Conservation (phyloP, 805 yeast species). For the Pichia pseudocactophila region DNA sequence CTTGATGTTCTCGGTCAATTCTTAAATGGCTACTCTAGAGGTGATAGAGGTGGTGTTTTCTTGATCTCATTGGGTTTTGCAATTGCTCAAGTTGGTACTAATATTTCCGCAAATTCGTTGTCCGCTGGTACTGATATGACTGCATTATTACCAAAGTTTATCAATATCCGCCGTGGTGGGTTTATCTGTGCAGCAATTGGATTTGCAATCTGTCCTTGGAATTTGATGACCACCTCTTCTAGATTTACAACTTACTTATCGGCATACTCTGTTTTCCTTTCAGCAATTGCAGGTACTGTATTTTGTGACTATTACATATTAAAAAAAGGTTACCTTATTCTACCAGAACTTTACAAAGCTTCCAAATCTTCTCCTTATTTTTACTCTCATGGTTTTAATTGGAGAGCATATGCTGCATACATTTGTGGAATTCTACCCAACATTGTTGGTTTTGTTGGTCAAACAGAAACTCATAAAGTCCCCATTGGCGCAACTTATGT, state of each 20-base stretch:
- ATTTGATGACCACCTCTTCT: conserved; percentile 57
- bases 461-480: conserved; percentile 57
- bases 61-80: conserved; percentile 63
- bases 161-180: conserved; percentile 74
- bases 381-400: conserved; percentile 62
- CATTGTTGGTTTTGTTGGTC: conserved; percentile 82
- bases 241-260: conserved; percentile 72
- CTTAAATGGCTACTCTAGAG: conserved; percentile 42
- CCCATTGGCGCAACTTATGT: conserved; percentile 72
- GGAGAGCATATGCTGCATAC: conserved; percentile 81
- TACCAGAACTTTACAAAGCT: conserved; percentile 56
- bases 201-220: conserved; percentile 75
- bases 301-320: conserved; percentile 61
- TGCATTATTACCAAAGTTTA: conserved; percentile 51
- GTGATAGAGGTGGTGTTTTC: conserved; percentile 75
- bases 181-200: conserved; percentile 68
- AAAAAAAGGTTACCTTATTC: conserved; percentile 59
- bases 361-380: conserved; percentile 40
- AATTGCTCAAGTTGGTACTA: conserved; percentile 70
- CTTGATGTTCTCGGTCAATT: conserved; percentile 63
- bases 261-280: conserved; percentile 75
- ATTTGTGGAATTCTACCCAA: conserved; percentile 75
- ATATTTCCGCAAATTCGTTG: conserved; percentile 62
- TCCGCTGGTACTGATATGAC: conserved; percentile 70
- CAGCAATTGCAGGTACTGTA: conserved; percentile 75